Percentiles rank a stretch among this genome's conserved stretches.
These are phyloP conservation scores for Malassezia dermatis DNA, from an alignment of 1,284 basidiomycete genomes.

Conservation along the genomic window DNA sequence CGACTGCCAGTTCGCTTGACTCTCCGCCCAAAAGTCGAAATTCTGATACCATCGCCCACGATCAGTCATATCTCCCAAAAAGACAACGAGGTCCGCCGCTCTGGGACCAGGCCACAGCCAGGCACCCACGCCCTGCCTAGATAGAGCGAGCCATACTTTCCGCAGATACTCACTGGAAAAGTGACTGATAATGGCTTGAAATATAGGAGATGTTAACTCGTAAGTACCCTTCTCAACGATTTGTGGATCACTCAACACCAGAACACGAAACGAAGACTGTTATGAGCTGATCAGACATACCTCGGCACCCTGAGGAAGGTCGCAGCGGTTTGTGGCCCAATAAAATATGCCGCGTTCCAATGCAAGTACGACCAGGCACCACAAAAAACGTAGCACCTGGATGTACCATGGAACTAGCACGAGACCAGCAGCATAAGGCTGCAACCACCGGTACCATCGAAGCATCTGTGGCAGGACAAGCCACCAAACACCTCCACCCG, in stretches of 20 bases:
- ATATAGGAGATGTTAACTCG: background rate
- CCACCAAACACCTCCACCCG: background rate
- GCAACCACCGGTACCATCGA: background rate
- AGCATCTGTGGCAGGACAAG: background rate
- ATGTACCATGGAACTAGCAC: background rate
- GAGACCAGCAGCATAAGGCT: background rate
- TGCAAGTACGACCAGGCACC: constrained; percentile 7
- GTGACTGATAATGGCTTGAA: background rate
- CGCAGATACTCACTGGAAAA: constrained; percentile 11
- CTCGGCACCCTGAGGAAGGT: background rate
- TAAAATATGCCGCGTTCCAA: constrained; percentile 6
- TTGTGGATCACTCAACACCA: constrained; percentile 8
- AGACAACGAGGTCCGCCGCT: constrained; percentile 6
- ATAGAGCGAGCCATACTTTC: constrained; percentile 10
- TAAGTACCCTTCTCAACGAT: constrained; percentile 3
- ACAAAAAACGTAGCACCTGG: background rate
- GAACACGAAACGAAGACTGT: background rate
- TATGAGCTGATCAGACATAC: background rate
- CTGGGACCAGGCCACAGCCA: background rate
- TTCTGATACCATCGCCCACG: constrained; percentile 8
- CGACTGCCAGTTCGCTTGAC: background rate
- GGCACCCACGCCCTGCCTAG: constrained; percentile 2
- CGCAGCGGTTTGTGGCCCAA: background rate
- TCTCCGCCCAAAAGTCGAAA: background rate
- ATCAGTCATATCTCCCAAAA: constrained; percentile 12